Conservation (phyloP, 345 rosid genomes). For the Eucalyptus dawsonii region DNA sequence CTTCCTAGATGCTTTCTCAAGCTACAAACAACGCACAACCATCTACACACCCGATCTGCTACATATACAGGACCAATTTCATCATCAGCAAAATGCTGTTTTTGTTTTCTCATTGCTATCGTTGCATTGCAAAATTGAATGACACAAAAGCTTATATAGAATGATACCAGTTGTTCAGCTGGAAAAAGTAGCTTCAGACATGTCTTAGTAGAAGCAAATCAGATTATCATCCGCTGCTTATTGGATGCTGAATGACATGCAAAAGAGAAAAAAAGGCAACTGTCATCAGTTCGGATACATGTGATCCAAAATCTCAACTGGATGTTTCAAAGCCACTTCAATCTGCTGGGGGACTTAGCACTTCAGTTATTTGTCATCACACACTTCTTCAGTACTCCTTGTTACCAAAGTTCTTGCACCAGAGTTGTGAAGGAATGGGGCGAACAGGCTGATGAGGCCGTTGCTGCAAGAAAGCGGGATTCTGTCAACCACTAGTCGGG, state of each 20-base stretch:
- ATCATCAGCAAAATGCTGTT: neutral
- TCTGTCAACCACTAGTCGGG: neutral
- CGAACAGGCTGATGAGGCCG: constrained; percentile 91
- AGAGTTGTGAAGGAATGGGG: constrained; percentile 94
- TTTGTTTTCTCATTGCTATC: neutral
- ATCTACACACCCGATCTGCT: neutral
- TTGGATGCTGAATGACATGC: neutral
- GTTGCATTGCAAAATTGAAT: neutral
- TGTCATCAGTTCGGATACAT: neutral
- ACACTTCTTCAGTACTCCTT: constrained; percentile 28
- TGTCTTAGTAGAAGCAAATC: neutral
- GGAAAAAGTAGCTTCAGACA: neutral
- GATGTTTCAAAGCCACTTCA: neutral
- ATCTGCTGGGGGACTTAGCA: neutral
- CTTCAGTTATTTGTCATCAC: neutral
- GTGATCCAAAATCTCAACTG: neutral
- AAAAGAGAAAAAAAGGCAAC: neutral
- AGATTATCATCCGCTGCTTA: neutral
- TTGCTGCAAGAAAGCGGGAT: constrained; percentile 52
- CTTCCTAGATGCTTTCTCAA: neutral
- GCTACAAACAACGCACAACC: neutral
- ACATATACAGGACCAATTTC: neutral
- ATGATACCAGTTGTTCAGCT: neutral
- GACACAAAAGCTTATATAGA: neutral
- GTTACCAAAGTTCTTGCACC: constrained; percentile 69